Conservation (phyloP, 2,329 filamentous ascomycete genomes). For the Pseudocercospora vitis region DNA sequence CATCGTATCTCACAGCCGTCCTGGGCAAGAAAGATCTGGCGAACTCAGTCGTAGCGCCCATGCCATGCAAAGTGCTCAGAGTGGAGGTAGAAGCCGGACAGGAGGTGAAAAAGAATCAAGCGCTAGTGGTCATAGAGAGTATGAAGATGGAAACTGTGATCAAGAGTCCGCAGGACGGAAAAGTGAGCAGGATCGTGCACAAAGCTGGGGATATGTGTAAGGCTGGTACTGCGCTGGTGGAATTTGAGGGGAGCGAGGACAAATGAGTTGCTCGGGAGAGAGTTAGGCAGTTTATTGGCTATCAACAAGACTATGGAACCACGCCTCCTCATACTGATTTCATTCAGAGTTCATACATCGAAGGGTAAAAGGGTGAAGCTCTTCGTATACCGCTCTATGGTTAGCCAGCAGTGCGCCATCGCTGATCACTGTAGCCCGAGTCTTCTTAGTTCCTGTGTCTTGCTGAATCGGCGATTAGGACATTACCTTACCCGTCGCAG, state of each 20-base stretch:
- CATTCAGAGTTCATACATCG: no score
- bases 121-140: conserved; percentile 69
- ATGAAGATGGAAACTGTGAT: conserved; percentile 61
- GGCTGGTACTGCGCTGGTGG: conserved; percentile 49
- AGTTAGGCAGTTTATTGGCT: no score
- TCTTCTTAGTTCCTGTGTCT: no score
- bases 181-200: conserved; percentile 51
- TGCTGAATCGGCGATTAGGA: no score
- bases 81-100: conserved; percentile 86
- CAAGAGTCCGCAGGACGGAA: conserved; percentile 50
- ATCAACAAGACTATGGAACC: no score
- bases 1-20: conserved; percentile 83
- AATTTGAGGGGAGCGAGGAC: conserved; percentile 42
- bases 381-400: no score
- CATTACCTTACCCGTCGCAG: no score
- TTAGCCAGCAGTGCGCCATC: no score
- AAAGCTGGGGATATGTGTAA: conserved; percentile 48
- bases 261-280: no score
- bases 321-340: no score
- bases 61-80: conserved; percentile 94
- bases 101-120: conserved; percentile 77
- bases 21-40: conserved; percentile 76
- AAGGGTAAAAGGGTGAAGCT: no score
- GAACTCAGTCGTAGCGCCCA: conserved; percentile 85
- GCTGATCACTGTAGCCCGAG: no score